Evolutionary conservation across 352 stramenopile genomes (phyloP).

Genomic region (Globisporangium camurandrum): DNA sequence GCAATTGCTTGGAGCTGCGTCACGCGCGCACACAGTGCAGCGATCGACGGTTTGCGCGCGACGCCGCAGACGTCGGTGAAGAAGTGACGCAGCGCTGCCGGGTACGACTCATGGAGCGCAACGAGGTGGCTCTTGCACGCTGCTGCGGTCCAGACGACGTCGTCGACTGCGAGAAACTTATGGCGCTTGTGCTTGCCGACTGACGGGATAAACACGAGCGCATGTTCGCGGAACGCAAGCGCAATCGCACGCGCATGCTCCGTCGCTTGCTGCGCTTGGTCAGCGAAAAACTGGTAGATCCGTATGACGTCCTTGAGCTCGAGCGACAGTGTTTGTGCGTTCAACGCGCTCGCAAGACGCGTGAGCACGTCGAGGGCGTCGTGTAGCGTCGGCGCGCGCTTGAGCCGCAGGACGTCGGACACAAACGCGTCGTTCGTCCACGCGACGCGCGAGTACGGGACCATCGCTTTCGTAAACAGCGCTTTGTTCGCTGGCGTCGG

Average conservation of each 20-base stretch:
- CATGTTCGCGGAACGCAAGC: slow-evolving; percentile 18
- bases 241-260: slow-evolving; percentile 10
- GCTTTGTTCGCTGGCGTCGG: slow-evolving; percentile 18
- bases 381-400: slow-evolving; percentile 20
- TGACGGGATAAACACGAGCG: slow-evolving; percentile 19
- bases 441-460: slow-evolving; percentile 27
- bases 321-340: not conserved
- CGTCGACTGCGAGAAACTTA: slow-evolving; percentile 20
- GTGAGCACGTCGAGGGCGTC: slow-evolving; percentile 41
- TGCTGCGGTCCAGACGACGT: slow-evolving; percentile 37
- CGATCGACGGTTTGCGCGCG: slow-evolving; percentile 46
- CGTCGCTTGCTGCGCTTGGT: slow-evolving; percentile 12
- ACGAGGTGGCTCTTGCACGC: slow-evolving; percentile 21
- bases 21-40: slow-evolving; percentile 33
- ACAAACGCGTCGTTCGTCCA: slow-evolving; percentile 34
- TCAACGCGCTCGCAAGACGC: slow-evolving; percentile 12
- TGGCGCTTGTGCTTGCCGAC: not conserved
- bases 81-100: slow-evolving; percentile 40
- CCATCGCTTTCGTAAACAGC: slow-evolving; percentile 37
- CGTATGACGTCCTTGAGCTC: slow-evolving; percentile 8
- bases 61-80: slow-evolving; percentile 63
- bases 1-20: slow-evolving; percentile 1
- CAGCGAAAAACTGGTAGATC: slow-evolving; percentile 38
- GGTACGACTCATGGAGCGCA: slow-evolving; percentile 44
- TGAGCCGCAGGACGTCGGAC: slow-evolving; percentile 33